Conservation (phyloP, 2,329 filamentous ascomycete genomes). For the Cladosporium colombiae region DNA sequence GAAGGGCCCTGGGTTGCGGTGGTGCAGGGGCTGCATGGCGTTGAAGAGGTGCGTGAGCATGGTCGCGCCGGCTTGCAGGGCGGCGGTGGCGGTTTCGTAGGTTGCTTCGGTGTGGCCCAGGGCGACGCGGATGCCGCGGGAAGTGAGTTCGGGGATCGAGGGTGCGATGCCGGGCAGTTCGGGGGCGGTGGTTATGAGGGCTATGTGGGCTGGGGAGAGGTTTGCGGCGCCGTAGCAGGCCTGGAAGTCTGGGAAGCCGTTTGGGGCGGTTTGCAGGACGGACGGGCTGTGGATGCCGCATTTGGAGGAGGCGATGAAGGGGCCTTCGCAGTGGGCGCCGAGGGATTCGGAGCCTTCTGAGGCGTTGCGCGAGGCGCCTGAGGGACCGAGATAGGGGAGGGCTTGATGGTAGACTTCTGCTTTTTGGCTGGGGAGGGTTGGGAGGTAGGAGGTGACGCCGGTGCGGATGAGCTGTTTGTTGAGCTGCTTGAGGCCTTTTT, state of each 20-base stretch:
- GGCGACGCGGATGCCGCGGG: slow-evolving; percentile 70
- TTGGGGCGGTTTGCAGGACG: slow-evolving; percentile 63
- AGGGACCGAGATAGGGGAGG: slow-evolving; percentile 76
- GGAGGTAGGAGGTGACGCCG: slow-evolving; percentile 84
- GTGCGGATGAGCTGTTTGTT: slow-evolving; percentile 73
- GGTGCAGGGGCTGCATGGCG: slow-evolving; percentile 85
- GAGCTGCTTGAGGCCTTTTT: slow-evolving; percentile 68
- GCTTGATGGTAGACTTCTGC: slow-evolving; percentile 81
- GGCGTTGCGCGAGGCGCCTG: slow-evolving; percentile 60
- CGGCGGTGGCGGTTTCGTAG: slow-evolving; percentile 75
- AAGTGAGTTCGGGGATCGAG: slow-evolving; percentile 66
- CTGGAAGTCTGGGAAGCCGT: slow-evolving; percentile 66
- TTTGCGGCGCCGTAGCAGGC: slow-evolving; percentile 73
- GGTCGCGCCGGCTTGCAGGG: slow-evolving; percentile 72
- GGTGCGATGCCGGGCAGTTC: slow-evolving; percentile 66
- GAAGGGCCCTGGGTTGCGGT: slow-evolving; percentile 88
- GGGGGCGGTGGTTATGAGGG: slow-evolving; percentile 83
- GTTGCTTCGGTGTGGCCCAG: slow-evolving; percentile 87
- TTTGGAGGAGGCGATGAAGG: slow-evolving; percentile 78
- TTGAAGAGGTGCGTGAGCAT: slow-evolving; percentile 97
- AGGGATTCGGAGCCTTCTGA: slow-evolving; percentile 79
- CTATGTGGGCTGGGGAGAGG: slow-evolving; percentile 59
- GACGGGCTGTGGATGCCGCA: slow-evolving; percentile 82
- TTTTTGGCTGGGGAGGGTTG: slow-evolving; percentile 79
- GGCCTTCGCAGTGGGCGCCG: slow-evolving; percentile 87